Percentiles rank a stretch among this genome's conserved stretches.
phyloP scores from a whole-genome alignment of 2,329 filamentous ascomycete species.

The Pseudocercospora macadamiae region DNA sequence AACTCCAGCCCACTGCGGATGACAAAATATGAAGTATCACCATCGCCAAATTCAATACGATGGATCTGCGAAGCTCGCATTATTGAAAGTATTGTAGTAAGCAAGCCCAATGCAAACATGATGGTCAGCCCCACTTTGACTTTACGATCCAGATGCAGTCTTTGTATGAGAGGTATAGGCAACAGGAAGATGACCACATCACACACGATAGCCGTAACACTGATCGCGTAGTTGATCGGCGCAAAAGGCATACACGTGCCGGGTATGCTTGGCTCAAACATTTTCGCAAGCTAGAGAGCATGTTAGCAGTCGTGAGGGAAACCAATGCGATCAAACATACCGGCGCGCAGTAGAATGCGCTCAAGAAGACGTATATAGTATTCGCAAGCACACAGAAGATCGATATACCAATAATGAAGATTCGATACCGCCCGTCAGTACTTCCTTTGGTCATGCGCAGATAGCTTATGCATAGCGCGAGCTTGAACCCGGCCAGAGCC shows the following conservation, averaged over 20 bases:
- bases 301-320: constrained; percentile 3
- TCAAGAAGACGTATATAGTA: constrained; percentile 18
- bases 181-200: constrained; percentile 24
- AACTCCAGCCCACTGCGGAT: constrained; percentile 22
- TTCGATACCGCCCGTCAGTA: constrained; percentile 13
- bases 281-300: constrained; percentile 14
- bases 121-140: constrained; percentile 22
- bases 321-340: neutral
- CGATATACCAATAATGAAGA: constrained; percentile 21
- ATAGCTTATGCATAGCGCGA: constrained; percentile 24
- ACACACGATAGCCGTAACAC: constrained; percentile 19
- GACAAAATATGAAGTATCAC: constrained; percentile 22
- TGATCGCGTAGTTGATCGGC: constrained; percentile 83
- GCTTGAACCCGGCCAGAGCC: constrained; percentile 25
- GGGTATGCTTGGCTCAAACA: constrained; percentile 62
- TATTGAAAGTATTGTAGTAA: constrained; percentile 22
- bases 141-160: constrained; percentile 21
- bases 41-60: constrained; percentile 22
- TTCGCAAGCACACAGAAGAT: constrained; percentile 19
- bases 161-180: constrained; percentile 23
- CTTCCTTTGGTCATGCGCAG: constrained; percentile 24
- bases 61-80: constrained; percentile 22
- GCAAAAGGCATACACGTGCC: constrained; percentile 90
- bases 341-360: constrained; percentile 20
- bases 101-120: constrained; percentile 22